Evolutionary conservation across 768 basidiomycete species (phyloP).

Genomic region (Collybia sordida): DNA sequence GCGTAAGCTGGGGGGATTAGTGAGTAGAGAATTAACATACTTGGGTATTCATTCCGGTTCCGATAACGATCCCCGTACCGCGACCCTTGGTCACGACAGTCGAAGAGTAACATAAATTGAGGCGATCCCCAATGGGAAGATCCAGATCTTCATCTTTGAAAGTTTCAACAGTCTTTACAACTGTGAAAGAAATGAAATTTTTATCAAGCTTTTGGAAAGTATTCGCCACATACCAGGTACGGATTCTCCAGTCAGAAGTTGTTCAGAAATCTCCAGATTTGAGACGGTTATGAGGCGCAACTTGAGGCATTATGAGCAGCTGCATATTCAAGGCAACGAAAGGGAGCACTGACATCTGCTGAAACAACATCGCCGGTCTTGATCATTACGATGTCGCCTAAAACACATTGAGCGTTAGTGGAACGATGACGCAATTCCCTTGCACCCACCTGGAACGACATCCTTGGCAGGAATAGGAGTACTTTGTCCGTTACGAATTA

Average conservation of each 20-base stretch:
- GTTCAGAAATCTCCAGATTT: constrained; percentile 50
- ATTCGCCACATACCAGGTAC: constrained; percentile 33
- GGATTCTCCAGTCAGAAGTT: constrained; percentile 52
- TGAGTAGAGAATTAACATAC: constrained; percentile 27
- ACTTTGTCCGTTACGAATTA: constrained; percentile 41
- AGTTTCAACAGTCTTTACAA: constrained; percentile 37
- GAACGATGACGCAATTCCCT: neutral
- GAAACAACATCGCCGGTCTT: constrained; percentile 41
- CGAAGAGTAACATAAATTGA: constrained; percentile 44
- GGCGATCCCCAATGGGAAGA: constrained; percentile 39
- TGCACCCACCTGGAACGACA: constrained; percentile 35
- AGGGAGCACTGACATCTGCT: constrained; percentile 36
- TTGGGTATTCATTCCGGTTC: constrained; percentile 54
- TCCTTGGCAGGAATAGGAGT: constrained; percentile 39
- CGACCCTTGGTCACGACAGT: constrained; percentile 48
- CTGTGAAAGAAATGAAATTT: constrained; percentile 11
- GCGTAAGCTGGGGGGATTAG: neutral
- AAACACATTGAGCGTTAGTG: neutral
- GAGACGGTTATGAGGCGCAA: constrained; percentile 43
- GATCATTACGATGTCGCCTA: constrained; percentile 38
- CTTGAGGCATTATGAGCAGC: constrained; percentile 14
- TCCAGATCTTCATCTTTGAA: constrained; percentile 29
- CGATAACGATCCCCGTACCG: constrained; percentile 43
- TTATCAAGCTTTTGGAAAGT: neutral
- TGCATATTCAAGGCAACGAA: neutral